Percentiles rank a stretch among this genome's conserved stretches.
Conservation (phyloP, 331 rosid species). For the Malus hybrid region DNA sequence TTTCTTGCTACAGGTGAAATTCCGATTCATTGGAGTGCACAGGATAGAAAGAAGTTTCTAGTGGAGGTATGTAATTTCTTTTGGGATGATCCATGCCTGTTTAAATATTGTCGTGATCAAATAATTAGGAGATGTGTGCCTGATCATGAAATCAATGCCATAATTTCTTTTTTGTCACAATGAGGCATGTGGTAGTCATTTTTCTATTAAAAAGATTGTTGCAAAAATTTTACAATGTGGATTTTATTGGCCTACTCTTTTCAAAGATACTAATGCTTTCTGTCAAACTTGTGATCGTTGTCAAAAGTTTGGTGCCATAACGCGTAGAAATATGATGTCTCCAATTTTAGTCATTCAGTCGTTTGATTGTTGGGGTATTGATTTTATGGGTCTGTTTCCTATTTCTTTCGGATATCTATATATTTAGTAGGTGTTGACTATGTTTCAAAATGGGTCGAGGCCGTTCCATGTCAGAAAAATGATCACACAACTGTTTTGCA, state of each 20-base stretch:
- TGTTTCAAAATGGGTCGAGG: too few species aligned
- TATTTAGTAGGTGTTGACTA: too few species aligned
- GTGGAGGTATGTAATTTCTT: too few species aligned
- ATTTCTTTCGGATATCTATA: neutral
- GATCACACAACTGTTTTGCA: too few species aligned
- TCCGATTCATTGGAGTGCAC: neutral
- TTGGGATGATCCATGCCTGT: neutral
- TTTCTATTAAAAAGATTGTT: too few species aligned
- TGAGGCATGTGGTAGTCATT: neutral
- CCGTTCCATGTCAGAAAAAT: too few species aligned
- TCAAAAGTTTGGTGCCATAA: neutral
- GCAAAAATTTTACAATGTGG: too few species aligned
- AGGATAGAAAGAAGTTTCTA: too few species aligned
- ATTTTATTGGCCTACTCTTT: too few species aligned
- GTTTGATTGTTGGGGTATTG: neutral
- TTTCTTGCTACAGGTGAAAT: neutral
- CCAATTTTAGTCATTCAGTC: neutral
- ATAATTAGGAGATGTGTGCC: neutral
- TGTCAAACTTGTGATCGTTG: neutral
- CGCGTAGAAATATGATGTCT: neutral
- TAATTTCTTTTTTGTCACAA: neutral
- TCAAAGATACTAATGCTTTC: neutral
- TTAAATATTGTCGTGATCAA: neutral
- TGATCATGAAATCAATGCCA: neutral
- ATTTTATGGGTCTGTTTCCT: neutral